phyloP scores from a whole-genome alignment of 2,329 filamentous ascomycete genomes.

The Trichoderma sp. region DNA sequence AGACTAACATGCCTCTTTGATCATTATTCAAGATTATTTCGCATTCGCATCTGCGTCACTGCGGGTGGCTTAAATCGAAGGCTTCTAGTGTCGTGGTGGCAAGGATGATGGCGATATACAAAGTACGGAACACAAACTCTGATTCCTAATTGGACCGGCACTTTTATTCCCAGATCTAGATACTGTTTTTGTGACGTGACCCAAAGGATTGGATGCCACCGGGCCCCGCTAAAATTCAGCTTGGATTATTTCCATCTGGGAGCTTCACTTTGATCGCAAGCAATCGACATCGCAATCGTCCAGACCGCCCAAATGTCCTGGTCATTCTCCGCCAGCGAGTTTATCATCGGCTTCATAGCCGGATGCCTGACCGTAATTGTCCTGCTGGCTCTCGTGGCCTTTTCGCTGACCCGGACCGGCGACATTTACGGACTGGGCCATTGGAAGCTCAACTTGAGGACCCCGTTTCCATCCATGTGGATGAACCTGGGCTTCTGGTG shows the following conservation, averaged over 20 bases:
- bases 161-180: no score
- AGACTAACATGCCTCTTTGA: not conserved
- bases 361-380: not conserved
- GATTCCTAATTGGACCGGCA: no score
- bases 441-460: slow-evolving; percentile 51
- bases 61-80: not conserved
- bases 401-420: not conserved
- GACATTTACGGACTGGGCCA: slow-evolving; percentile 51
- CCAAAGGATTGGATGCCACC: not conserved
- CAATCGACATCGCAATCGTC: not conserved
- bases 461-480: slow-evolving; percentile 53
- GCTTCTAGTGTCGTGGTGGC: not conserved
- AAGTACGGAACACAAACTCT: no score
- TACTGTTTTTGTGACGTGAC: not conserved
- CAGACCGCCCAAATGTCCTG: not conserved
- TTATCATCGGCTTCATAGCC: not conserved
- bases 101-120: no score
- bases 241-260: not conserved
- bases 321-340: not conserved
- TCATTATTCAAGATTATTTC: not conserved
- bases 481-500: slow-evolving; percentile 62
- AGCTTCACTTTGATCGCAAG: not conserved
- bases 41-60: not conserved
- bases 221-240: not conserved
- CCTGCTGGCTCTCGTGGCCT: not conserved